Evolutionary conservation across 2,329 filamentous ascomycete species (phyloP), one percentile per base, ranked within the genome.

Genomic region (Fonsecaea nubica): DNA sequence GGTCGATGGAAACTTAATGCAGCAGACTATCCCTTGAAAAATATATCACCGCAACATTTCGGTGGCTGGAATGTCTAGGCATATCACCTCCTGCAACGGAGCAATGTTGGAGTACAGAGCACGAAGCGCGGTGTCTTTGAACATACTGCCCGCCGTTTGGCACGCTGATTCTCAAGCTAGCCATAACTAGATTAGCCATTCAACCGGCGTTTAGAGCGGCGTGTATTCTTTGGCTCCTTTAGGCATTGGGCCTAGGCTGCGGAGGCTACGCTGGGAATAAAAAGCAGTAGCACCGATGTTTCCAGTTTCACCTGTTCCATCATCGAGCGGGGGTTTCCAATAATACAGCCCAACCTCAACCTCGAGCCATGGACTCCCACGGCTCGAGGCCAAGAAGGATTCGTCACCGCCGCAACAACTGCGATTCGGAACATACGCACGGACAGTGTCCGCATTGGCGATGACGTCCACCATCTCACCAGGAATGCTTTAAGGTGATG

Each of bases 401-500:
- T 18, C 21, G n/a, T 48, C 42, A 8, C 9, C 12, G 42, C 21
- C 42, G 6, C n/a, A 48, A 8, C n/a, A 48, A 21, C 5, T 48
- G 42, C 21, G 42, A 48, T 10, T 48, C 18, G n/a, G n/a, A 21
- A 48, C 8, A 3, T 9, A 21, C n/a, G n/a, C 7, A 48, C 42
- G n/a, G 42, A 3, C 42, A 48, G n/a, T 48, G 42, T 7, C 42
- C 42, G 42, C 42, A 48, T 48, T 48, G 42, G 42, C 42, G 42
- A 48, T 48, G 42, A 21, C 42, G 42, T 48, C 18, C n/a, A 9
- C 42, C n/a, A 21, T 48, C 42, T 21, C 18, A 21, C 36, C 36
- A 32, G 3, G 30, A 6, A 32, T 13, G 5, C 38, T 15, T 40
- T 15, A 15, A 40, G n/a, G 38, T 6, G 5, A 40, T 13, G 10